Conservation (phyloP, 176 grass and related monocot species). For the Aegilops sharonensis region DNA sequence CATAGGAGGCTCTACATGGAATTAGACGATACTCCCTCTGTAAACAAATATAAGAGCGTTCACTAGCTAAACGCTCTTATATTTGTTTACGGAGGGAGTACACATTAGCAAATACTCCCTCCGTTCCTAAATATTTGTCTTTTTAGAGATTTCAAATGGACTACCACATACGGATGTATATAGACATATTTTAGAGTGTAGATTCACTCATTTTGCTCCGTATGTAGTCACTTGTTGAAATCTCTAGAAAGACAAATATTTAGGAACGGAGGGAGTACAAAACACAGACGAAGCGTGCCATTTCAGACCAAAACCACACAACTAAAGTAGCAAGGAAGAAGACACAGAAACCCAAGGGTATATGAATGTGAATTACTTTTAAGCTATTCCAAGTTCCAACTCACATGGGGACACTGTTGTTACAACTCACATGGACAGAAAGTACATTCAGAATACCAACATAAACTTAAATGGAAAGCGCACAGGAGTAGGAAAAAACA, state of each 20-base stretch:
- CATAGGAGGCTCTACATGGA: not conserved
- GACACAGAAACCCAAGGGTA: not conserved
- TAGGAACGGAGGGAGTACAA: too few species aligned
- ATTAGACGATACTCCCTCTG: not conserved
- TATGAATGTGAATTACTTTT: not conserved
- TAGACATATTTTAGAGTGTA: too few species aligned
- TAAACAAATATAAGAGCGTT: too few species aligned
- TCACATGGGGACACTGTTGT: not conserved
- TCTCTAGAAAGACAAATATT: too few species aligned
- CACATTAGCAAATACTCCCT: not conserved
- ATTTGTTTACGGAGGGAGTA: not conserved
- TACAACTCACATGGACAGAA: not conserved
- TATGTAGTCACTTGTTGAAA: too few species aligned
- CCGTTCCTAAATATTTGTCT: too few species aligned
- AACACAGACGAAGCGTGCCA: not conserved
- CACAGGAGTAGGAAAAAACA: not conserved
- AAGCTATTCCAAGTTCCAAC: not conserved
- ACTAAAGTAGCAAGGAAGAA: not conserved
- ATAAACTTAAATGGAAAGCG: not conserved
- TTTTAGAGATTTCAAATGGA: too few species aligned
- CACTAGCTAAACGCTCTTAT: too few species aligned
- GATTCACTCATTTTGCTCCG: too few species aligned
- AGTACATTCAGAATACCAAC: not conserved
- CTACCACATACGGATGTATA: too few species aligned
- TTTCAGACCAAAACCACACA: not conserved